phyloP scores from a whole-genome alignment of 176 grass and related monocot species.

The Carex kokanica region DNA sequence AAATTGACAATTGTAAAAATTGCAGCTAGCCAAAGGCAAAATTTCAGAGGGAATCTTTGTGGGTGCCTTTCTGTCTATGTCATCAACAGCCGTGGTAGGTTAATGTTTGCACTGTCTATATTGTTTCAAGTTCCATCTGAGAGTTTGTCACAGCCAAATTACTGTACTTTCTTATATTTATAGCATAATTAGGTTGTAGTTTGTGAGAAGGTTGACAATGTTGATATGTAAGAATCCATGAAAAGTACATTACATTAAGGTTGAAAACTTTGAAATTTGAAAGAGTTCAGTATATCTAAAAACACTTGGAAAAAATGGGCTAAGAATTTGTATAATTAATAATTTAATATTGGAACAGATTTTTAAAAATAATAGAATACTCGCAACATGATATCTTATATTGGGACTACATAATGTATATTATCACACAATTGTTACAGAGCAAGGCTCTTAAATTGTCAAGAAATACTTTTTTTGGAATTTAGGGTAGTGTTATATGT shows the following conservation, averaged over 20 bases:
- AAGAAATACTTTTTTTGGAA: background rate
- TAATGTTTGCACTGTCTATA: background rate
- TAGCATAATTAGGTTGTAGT: background rate
- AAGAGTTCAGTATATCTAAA: background rate
- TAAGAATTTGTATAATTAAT: background rate
- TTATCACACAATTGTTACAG: background rate
- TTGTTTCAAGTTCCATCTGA: background rate
- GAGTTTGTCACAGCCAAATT: background rate
- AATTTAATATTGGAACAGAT: background rate
- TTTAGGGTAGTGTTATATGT: background rate
- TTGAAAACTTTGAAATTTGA: background rate
- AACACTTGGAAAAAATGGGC: background rate
- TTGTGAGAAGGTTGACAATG: background rate
- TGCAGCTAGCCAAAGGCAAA: constrained; percentile 92
- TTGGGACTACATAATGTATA: background rate
- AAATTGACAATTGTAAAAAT: constrained; percentile 10
- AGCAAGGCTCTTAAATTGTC: background rate
- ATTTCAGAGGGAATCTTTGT: constrained; percentile 94
- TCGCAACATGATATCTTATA: background rate
- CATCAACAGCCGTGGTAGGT: constrained; percentile 93
- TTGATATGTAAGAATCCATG: background rate
- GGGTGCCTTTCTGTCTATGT: constrained; percentile 97
- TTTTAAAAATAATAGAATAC: background rate
- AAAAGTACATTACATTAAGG: background rate
- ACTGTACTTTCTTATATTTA: background rate